These are phyloP conservation scores for Xylariaceae sp. DNA, from an alignment of 2,329 filamentous ascomycete genomes.

Conservation along the genomic window DNA sequence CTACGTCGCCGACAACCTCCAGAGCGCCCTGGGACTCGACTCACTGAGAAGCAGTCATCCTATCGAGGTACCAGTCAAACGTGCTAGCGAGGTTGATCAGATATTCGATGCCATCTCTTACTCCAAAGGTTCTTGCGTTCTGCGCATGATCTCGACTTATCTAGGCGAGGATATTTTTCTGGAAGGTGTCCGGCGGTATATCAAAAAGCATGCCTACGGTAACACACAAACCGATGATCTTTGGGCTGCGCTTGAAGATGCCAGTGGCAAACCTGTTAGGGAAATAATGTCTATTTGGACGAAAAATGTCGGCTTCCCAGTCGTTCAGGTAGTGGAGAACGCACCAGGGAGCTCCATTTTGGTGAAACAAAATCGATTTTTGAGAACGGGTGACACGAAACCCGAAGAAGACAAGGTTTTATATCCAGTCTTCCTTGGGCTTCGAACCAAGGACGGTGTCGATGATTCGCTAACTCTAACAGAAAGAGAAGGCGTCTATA, in stretches of 20 bases:
- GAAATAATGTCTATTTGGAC: slow-evolving; percentile 95
- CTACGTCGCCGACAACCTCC: slow-evolving; percentile 89
- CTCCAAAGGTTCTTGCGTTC: slow-evolving; percentile 90
- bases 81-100: slow-evolving; percentile 93
- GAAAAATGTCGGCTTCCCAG: slow-evolving; percentile 90
- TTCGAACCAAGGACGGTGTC: slow-evolving; percentile 79
- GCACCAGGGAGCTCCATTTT: slow-evolving; percentile 67
- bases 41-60: slow-evolving; percentile 92
- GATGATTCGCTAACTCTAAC: slow-evolving; percentile 69
- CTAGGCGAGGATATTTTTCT: slow-evolving; percentile 90
- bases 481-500: slow-evolving; percentile 71
- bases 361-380: slow-evolving; percentile 91
- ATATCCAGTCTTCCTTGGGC: slow-evolving; percentile 83
- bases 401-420: slow-evolving; percentile 85
- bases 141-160: slow-evolving; percentile 96
- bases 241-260: slow-evolving; percentile 81
- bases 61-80: slow-evolving; percentile 93
- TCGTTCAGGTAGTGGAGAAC: slow-evolving; percentile 79
- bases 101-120: slow-evolving; percentile 98
- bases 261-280: slow-evolving; percentile 85
- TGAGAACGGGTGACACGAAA: slow-evolving; percentile 87
- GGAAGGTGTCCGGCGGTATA: slow-evolving; percentile 82
- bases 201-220: slow-evolving; percentile 94
- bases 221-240: slow-evolving; percentile 90
- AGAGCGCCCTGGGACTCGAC: slow-evolving; percentile 81